These are phyloP conservation scores for Botryosphaeria dothidea DNA, from an alignment of 2,329 filamentous ascomycete species.

Conservation along the genomic window DNA sequence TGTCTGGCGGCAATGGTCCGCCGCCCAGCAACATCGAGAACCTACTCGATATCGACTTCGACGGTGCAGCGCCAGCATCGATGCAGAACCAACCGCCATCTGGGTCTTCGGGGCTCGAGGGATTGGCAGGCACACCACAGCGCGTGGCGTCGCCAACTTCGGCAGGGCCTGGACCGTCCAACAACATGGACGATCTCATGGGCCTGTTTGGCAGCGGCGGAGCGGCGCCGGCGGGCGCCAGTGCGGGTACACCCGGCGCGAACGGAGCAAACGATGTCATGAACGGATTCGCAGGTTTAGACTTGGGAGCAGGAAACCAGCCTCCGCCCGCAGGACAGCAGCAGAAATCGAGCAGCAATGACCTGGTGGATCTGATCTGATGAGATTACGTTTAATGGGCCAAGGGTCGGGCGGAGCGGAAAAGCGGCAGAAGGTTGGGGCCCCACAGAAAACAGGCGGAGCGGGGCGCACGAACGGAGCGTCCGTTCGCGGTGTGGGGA, in stretches of 20 bases:
- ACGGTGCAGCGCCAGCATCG: constrained; percentile 88
- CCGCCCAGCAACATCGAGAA: constrained; percentile 86
- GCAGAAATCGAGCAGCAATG: constrained; percentile 16
- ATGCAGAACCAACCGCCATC: constrained; percentile 64
- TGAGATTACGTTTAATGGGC: background rate
- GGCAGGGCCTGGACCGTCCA: constrained; percentile 47
- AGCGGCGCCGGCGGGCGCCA: constrained; percentile 32
- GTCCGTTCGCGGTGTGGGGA: background rate
- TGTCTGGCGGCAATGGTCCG: constrained; percentile 54
- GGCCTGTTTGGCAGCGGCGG: constrained; percentile 62
- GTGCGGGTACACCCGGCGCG: constrained; percentile 33
- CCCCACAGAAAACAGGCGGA: constrained; percentile 10
- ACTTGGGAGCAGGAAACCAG: constrained; percentile 66
- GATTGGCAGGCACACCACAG: constrained; percentile 65
- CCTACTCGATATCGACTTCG: constrained; percentile 92
- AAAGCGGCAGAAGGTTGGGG: background rate
- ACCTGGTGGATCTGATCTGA: constrained; percentile 20
- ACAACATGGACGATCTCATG: constrained; percentile 80
- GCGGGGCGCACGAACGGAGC: constrained; percentile 13
- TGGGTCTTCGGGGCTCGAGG: constrained; percentile 53
- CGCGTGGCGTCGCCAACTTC: constrained; percentile 64
- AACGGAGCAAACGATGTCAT: constrained; percentile 58
- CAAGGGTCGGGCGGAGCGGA: constrained; percentile 15
- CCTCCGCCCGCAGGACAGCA: constrained; percentile 58
- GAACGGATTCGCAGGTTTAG: constrained; percentile 82